Base-by-base conservation (phyloP, 805 yeast genomes). In the Wickerhamiella kazuoi region DNA sequence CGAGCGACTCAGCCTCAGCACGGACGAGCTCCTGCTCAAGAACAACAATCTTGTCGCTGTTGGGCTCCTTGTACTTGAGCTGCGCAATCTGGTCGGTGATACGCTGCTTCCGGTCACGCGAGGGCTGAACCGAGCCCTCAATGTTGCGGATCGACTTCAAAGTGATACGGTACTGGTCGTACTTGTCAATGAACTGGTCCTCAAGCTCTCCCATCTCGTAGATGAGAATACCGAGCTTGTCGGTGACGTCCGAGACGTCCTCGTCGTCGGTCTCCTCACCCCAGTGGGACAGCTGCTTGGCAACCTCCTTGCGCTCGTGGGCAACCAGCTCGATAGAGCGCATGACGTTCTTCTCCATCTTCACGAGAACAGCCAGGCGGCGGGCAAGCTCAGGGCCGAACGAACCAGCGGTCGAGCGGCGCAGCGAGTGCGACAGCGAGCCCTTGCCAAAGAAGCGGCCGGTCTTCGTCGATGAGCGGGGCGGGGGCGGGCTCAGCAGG, bases 1-100 rank as follows among this genome's bases (percentile, higher is more conserved):
- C 98, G 53, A 87, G 75, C 38, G 95, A 83, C 68, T 90, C 97
- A 50, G 97, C 97, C 71, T 87, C 98, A 38, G 97, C 96, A 65
- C 98, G 78, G 50, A 90, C 97, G 60, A 90, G 74, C 67, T 90
- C 97, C 69, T 90, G 97, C 71, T 87, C 98, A 62, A 87, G 74
- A 40, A 86, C 87, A 49, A 81, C 76, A 50, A 87, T 80, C 71
- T 87, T 87, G 61, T 95, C 93, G 40, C 95, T 83, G 66, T 80
- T 83, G 47, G 98, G 97, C 64, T 87, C 97, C 72, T 87, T 87
- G 72, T 90, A 90, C 69, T 90, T 90, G 65, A 87, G 74, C 65
- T 82, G 83, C 47, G 97, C 97, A 65, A 87, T 87, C 68, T 86
- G 86, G 63, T 87, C 95, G 50, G 97, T 84, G 62, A 87, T 81